phyloP scores from a whole-genome alignment of 2,329 filamentous ascomycete species.

The Microascus cirrosus region DNA sequence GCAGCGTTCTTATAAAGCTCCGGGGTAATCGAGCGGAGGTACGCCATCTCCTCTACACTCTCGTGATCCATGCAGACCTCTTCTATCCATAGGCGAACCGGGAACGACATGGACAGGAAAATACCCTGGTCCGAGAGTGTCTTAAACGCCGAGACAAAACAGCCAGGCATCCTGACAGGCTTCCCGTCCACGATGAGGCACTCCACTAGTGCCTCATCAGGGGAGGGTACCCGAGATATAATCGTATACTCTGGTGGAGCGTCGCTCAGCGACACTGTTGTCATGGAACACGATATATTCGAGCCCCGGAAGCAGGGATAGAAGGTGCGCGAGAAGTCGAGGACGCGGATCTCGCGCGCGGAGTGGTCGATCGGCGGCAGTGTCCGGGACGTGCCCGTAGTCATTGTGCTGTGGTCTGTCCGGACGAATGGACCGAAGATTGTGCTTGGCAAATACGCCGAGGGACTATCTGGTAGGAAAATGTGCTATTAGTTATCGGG shows the following conservation, averaged over 20 bases:
- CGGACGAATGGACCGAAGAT: background rate
- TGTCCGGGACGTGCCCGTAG: background rate
- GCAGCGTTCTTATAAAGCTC: background rate
- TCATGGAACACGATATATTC: background rate
- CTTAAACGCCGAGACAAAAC: background rate
- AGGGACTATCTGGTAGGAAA: background rate
- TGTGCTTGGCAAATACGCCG: background rate
- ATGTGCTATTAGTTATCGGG: background rate
- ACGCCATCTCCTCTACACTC: background rate
- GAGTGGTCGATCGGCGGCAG: background rate
- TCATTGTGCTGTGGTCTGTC: background rate
- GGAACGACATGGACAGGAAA: background rate
- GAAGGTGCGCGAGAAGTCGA: background rate
- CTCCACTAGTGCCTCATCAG: background rate
- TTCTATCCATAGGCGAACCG: background rate
- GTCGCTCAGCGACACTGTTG: background rate
- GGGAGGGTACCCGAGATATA: background rate
- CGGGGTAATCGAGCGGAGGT: background rate
- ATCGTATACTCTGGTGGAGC: background rate
- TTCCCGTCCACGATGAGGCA: background rate
- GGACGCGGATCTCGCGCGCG: background rate
- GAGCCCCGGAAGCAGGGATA: background rate
- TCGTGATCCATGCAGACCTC: background rate
- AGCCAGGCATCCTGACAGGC: background rate
- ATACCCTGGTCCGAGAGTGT: background rate